Conservation (phyloP, 805 yeast genomes). For the Saturnispora serradocipensis region DNA sequence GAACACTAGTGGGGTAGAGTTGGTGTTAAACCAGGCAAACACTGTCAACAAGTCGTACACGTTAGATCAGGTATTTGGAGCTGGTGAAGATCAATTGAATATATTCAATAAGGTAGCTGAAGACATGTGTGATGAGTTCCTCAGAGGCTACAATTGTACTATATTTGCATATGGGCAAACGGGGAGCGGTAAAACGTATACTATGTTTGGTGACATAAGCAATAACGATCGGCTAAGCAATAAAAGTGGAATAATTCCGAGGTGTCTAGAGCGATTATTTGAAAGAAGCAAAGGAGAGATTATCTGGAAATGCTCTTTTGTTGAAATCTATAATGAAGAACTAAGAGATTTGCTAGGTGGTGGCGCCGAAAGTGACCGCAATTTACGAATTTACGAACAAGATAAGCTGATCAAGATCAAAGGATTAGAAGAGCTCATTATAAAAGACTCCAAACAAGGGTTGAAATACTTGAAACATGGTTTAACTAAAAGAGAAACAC, state of each 20-base stretch:
- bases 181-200: conserved; percentile 52
- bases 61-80: conserved; percentile 50
- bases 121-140: conserved; percentile 40
- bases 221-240: neutral
- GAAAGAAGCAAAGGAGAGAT: conserved; percentile 29
- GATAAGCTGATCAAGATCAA: conserved; percentile 40
- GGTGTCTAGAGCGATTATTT: conserved; percentile 37
- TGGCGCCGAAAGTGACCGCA: conserved; percentile 15
- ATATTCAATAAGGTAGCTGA: conserved; percentile 38
- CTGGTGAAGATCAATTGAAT: conserved; percentile 39
- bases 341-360: conserved; percentile 38
- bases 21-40: conserved; percentile 1
- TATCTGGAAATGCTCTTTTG: conserved; percentile 41
- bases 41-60: conserved; percentile 29
- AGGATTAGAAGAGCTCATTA: conserved; percentile 53
- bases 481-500: conserved; percentile 50
- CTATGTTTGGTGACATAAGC: conserved; percentile 42
- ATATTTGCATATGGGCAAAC: conserved; percentile 55
- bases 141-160: conserved; percentile 45
- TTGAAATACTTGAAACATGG: conserved; percentile 48
- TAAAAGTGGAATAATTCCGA: conserved; percentile 40
- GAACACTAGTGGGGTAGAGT: neutral
- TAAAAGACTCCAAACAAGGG: conserved; percentile 48
- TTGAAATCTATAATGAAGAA: conserved; percentile 41
- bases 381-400: conserved; percentile 33